Conservation (phyloP, 306 rosid genomes). For the Cucumis melo region DNA sequence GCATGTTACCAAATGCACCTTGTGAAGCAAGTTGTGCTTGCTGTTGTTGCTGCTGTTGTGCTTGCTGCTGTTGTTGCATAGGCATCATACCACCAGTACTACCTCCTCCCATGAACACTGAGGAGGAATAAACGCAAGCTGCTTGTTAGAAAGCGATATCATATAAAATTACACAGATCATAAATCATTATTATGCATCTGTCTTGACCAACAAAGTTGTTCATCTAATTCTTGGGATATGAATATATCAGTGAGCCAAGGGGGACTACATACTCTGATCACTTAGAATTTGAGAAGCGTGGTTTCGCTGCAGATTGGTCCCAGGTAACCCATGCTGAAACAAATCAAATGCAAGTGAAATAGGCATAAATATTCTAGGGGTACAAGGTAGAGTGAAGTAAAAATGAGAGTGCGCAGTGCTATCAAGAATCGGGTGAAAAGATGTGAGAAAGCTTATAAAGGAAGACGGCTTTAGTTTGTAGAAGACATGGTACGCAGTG, state of each 20-base stretch:
- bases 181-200: background rate
- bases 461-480: too few species aligned
- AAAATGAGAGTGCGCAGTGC: too few species aligned
- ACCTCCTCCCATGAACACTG: constrained; percentile 82
- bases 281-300: constrained; percentile 60
- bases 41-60: constrained; percentile 31
- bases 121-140: constrained; percentile 19
- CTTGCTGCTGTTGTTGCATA: constrained; percentile 13
- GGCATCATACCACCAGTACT: constrained; percentile 74
- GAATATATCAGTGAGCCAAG: background rate
- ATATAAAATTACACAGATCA: background rate
- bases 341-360: constrained; percentile 8
- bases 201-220: background rate
- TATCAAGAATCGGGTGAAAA: too few species aligned
- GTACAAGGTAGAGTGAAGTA: background rate
- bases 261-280: constrained; percentile 57
- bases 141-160: background rate
- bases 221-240: background rate
- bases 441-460: too few species aligned
- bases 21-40: constrained; percentile 36
- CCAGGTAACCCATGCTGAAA: constrained; percentile 55
- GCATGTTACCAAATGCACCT: constrained; percentile 65
- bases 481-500: too few species aligned
- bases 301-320: constrained; percentile 74
- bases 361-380: background rate